Evolutionary conservation across 441 rosid genomes (phyloP).

Genomic region (Pelargonium myrrhifolium): DNA sequence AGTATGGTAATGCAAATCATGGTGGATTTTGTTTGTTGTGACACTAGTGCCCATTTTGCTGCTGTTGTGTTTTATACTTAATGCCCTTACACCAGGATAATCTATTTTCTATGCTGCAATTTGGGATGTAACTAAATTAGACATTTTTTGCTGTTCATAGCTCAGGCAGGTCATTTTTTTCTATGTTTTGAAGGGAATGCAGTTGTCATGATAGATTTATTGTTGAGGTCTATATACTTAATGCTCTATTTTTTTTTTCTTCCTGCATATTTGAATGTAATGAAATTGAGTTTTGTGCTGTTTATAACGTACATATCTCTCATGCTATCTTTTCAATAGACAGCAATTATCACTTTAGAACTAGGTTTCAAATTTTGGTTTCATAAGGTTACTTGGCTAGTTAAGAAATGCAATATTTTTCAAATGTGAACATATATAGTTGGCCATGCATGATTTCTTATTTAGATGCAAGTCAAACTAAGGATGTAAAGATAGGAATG

Average conservation of each 20-base stretch:
- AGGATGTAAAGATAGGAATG: no score
- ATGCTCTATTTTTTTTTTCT: background rate
- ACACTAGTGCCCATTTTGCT: background rate
- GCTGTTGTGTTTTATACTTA: background rate
- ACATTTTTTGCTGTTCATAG: background rate
- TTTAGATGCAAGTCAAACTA: no score
- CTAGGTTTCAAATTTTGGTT: background rate
- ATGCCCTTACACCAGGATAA: background rate
- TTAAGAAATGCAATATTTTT: background rate
- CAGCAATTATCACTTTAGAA: background rate
- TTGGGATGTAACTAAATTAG: background rate
- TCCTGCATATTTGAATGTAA: background rate
- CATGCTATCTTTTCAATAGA: background rate
- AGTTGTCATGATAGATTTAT: background rate
- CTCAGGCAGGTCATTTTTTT: no score
- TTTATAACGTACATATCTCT: background rate
- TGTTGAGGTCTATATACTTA: background rate
- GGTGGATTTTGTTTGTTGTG: background rate
- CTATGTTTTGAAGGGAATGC: no score
- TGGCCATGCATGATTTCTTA: no score
- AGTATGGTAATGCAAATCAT: background rate
- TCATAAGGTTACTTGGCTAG: background rate
- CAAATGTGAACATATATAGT: background rate
- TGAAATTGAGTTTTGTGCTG: background rate
- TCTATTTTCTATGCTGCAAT: background rate